A percentile compares a stretch with the other conserved stretches of the same genome.
Evolutionary conservation across 768 basidiomycete genomes (phyloP).

Genomic region (Glaciozyma martinii): DNA sequence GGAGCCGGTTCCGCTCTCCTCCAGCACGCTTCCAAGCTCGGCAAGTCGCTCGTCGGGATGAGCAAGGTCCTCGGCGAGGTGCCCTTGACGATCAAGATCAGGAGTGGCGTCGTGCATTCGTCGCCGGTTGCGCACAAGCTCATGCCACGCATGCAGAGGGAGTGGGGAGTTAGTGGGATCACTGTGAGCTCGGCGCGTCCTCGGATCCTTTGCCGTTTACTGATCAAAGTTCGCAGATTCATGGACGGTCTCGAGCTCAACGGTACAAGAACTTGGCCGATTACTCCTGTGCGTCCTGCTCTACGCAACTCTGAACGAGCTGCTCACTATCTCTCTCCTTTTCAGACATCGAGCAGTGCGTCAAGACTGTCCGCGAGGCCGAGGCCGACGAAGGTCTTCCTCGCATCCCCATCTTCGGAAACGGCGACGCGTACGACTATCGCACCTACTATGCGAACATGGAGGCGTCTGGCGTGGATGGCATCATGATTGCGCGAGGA

Average conservation of each 20-base stretch:
- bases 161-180: slow-evolving; percentile 52
- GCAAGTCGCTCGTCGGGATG: slow-evolving; percentile 84
- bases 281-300: slow-evolving; percentile 65
- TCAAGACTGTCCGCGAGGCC: slow-evolving; percentile 20
- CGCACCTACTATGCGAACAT: slow-evolving; percentile 70
- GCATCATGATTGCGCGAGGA: slow-evolving; percentile 89
- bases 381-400: slow-evolving; percentile 44
- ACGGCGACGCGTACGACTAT: slow-evolving; percentile 88
- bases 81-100: slow-evolving; percentile 81
- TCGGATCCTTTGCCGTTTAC: slow-evolving; percentile 33
- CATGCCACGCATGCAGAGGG: slow-evolving; percentile 61
- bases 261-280: slow-evolving; percentile 86
- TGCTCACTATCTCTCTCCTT: neutral
- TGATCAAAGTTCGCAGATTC: slow-evolving; percentile 58
- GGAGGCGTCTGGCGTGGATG: slow-evolving; percentile 76
- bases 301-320: too few species aligned
- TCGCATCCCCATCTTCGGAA: slow-evolving; percentile 89
- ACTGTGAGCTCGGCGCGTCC: slow-evolving; percentile 42
- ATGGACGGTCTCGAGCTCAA: slow-evolving; percentile 89
- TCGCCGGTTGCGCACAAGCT: slow-evolving; percentile 81
- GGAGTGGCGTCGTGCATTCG: slow-evolving; percentile 64
- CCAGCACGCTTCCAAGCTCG: slow-evolving; percentile 69
- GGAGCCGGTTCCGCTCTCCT: slow-evolving; percentile 47
- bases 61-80: slow-evolving; percentile 78
- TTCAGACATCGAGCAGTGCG: slow-evolving; percentile 29